Conservation (phyloP, 208 protist species). For the Balamuthia mandrillaris region DNA sequence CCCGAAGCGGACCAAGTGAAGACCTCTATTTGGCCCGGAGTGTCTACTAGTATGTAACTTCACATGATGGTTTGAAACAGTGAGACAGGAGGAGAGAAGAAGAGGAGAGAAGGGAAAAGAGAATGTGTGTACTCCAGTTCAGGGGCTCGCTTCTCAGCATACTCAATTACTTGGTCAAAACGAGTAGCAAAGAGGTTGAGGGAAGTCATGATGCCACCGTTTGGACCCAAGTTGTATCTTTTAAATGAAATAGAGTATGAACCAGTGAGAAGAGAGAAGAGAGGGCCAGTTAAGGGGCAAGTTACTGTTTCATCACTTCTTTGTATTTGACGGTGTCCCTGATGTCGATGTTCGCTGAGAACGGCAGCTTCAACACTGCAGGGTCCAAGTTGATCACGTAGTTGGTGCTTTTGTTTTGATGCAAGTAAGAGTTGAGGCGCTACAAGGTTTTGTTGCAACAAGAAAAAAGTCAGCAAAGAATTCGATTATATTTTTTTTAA, state of each 20-base stretch:
- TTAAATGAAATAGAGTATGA: neutral
- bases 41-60: constrained; percentile 96
- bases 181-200: constrained; percentile 98
- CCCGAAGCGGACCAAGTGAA: constrained; percentile 97
- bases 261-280: neutral
- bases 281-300: neutral
- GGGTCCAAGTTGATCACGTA: constrained; percentile 99
- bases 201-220: constrained; percentile 97
- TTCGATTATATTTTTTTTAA: neutral
- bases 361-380: constrained; percentile 90
- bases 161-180: constrained; percentile 92
- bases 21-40: constrained; percentile 98
- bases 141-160: constrained; percentile 63
- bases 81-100: neutral
- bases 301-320: constrained; percentile 94
- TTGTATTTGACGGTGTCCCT: constrained; percentile 97
- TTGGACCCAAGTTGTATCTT: constrained; percentile 90
- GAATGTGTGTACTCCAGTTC: constrained; percentile 33
- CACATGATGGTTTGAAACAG: neutral
- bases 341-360: constrained; percentile 97
- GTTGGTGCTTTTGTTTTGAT: constrained; percentile 68
- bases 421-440: constrained; percentile 87
- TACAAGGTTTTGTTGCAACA: too few relatives aligned
- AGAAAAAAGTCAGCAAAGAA: constrained; percentile 32
- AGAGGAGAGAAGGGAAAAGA: neutral